Evolutionary conservation across 108 stramenopile genomes (phyloP), one percentile per base, ranked within the genome.

Genomic region (Mediolabrus comicus): DNA sequence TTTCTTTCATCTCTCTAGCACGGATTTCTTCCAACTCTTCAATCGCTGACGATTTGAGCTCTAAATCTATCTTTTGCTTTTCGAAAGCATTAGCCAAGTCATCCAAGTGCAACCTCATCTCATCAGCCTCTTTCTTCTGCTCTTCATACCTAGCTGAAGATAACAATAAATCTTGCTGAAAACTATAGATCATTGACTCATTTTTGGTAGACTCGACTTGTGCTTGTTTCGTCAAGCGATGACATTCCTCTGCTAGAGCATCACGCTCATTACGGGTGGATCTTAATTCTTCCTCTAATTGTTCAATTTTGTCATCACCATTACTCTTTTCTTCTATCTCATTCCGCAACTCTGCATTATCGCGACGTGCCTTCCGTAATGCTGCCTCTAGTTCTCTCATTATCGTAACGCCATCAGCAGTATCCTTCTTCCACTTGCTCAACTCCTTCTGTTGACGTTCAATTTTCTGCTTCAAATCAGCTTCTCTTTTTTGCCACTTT

Each of bases 381-480:
- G 76, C 76, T 27, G 32, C 39, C 24, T 70, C 63, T n/a, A 77
- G 32, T 22, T 70, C 69, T 43, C 63, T 56, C 69, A 77, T 69
- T 0, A 77, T 70, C 36, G 69, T 29, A n/a, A 77, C 34, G 9
- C 76, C 76, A 25, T 77, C 76, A 34, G 31, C 64, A 2, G 69
- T 69, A 29, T 77, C 76, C 3, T 65, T 43, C 33, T 61, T 69
- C 51, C 49, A 59, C 31, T 65, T 59, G 8, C 54, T 33, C 49
- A 70, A 41, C 30, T 70, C 69, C 12, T 3, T 11, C 33, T 49
- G 30, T 38, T 60, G 57, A 6, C 19, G 25, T 24, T 65, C 49
- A 16, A 70, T 43, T 16, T 59, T 52, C 25, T 55, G 52, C 11
- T 30, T 55, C 13, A 75, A 58, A 26, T 75, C 74, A 7, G 13